A percentile compares a stretch with the other conserved stretches of the same genome.
These are phyloP conservation scores for Neonectria punicea DNA, from an alignment of 2,329 filamentous ascomycete species.

Conservation along the genomic window DNA sequence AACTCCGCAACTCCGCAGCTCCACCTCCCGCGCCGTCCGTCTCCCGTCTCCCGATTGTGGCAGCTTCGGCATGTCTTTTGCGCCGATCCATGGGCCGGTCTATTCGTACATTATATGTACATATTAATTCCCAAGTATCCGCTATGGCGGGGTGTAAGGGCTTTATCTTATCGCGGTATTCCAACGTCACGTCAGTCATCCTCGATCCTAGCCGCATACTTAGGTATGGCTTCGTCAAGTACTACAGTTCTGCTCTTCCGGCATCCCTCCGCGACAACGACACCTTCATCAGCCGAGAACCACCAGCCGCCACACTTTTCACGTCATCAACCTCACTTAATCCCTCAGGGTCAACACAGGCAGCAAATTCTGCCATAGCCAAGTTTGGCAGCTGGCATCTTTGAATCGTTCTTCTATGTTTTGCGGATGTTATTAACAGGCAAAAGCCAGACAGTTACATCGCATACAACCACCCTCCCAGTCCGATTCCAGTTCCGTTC, in stretches of 20 bases:
- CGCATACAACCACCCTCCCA: constrained; percentile 10
- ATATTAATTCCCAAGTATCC: neutral
- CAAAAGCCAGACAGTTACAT: constrained; percentile 15
- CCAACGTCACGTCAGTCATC: neutral
- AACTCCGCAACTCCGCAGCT: constrained; percentile 46
- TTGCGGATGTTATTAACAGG: constrained; percentile 14
- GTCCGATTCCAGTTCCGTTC: constrained; percentile 18
- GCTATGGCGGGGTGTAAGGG: neutral
- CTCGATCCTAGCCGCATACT: neutral
- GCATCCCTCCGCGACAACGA: neutral
- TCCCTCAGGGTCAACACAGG: neutral
- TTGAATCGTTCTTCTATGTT: constrained; percentile 17
- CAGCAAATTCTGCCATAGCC: neutral
- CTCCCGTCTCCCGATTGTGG: constrained; percentile 1
- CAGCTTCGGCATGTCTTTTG: constrained; percentile 1
- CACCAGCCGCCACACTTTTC: neutral
- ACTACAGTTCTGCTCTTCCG: neutral
- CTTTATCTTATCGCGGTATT: neutral
- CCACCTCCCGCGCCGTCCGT: constrained; percentile 11
- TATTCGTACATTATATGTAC: too few species aligned
- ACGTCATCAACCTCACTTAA: neutral
- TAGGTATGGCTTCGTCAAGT: too few species aligned
- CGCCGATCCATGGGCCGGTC: constrained; percentile 1
- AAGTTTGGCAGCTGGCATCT: neutral
- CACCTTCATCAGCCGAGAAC: neutral